These are phyloP conservation scores for Gelatoporia subvermispora DNA, from an alignment of 768 basidiomycete genomes.

Conservation along the genomic window DNA sequence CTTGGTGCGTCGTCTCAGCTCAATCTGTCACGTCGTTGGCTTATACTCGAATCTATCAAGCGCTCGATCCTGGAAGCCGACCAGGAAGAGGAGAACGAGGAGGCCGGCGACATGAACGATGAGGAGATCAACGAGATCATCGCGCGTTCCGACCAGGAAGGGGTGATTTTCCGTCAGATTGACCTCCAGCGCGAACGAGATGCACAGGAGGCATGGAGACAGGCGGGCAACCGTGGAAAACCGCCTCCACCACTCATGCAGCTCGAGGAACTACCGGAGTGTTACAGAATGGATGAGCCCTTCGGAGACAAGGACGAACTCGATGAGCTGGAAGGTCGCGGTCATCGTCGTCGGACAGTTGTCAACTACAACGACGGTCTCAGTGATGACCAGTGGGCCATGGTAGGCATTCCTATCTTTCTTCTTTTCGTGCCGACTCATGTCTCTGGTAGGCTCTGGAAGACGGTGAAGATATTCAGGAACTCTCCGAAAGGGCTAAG, in stretches of 20 bases:
- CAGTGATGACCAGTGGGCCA: slow-evolving; percentile 89
- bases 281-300: slow-evolving; percentile 82
- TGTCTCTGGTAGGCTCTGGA: slow-evolving; percentile 53
- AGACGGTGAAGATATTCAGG: slow-evolving; percentile 76
- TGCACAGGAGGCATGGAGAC: slow-evolving; percentile 59
- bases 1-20: slow-evolving; percentile 54
- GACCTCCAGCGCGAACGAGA: slow-evolving; percentile 77
- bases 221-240: slow-evolving; percentile 69
- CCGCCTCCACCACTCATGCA: slow-evolving; percentile 75
- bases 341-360: slow-evolving; percentile 74
- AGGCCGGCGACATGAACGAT: slow-evolving; percentile 88
- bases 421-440: too few relatives aligned
- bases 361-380: slow-evolving; percentile 94
- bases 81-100: slow-evolving; percentile 86
- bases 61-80: slow-evolving; percentile 88
- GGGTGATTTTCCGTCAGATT: slow-evolving; percentile 71
- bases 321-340: slow-evolving; percentile 69
- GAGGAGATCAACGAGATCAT: slow-evolving; percentile 94
- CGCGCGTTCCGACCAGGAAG: slow-evolving; percentile 79
- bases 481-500: slow-evolving; percentile 42
- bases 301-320: slow-evolving; percentile 66
- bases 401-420: slow-evolving; percentile 47
- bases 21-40: slow-evolving; percentile 4
- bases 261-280: slow-evolving; percentile 86
- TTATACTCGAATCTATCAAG: slow-evolving; percentile 32